Evolutionary conservation across 2,329 filamentous ascomycete species (phyloP), one percentile per base, ranked within the genome.

Genomic region (Ceratocystis papillata): DNA sequence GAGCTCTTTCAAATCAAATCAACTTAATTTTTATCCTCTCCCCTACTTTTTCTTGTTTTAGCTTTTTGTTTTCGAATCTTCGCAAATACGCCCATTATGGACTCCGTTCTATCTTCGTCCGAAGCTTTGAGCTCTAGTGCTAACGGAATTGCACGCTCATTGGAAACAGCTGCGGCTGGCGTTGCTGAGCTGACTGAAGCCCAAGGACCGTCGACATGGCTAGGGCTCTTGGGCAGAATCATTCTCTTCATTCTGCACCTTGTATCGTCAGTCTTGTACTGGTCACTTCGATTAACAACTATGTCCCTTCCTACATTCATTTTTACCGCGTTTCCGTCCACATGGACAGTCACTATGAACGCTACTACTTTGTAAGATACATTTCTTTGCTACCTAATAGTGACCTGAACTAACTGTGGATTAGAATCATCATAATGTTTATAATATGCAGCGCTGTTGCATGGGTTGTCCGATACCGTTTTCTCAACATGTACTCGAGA

Each of bases 261-360:
- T 50, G 74, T 83, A 53, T 83, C 84, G 20, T 80, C 79, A 22
- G 75, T 86, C 41, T 72, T 87, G 53, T 95, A 94, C 77, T 96
- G 89, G 86, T 76, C 86, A 65, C 84, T 96, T 70, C 90, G 88
- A 68, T 88, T 96, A 72, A 83, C 87, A 20, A 96, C 93, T 30
- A 91, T 97, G 70, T 95, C 90, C 17, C 75, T 96, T 67, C 94
- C 94, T 55, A 90, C 90, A 74, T 85, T 94, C 76, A 83, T 97
- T 20, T 99, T 96, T 74, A 89, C 86, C 5, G 80, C 96, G 69
- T 90, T 96, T 73, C 96, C 91, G 5, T 93, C 90, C 69, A 96
- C 89, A 75, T 79, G 96, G 79, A 99, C 94, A 0, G 90, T 99
- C 73, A 99, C 94, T 10, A 95, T 99, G 92, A 97, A 97, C 74